phyloP scores from a whole-genome alignment of 2,329 filamentous ascomycete species.

The Calonectria fujianensis region DNA sequence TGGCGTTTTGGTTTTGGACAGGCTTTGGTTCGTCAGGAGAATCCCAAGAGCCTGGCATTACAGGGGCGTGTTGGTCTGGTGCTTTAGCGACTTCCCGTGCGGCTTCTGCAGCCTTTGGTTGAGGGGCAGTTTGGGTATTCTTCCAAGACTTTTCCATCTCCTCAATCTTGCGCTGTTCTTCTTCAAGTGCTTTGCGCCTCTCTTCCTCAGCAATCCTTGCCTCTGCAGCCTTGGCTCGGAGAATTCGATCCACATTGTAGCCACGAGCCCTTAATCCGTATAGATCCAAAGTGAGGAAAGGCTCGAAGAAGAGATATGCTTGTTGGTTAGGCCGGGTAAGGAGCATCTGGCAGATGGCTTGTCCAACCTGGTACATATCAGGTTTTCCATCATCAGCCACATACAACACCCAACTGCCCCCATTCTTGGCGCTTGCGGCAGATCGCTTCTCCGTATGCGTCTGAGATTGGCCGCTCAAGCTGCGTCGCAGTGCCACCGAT shows the following conservation, averaged over 20 bases:
- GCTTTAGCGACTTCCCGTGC: slow-evolving; percentile 63
- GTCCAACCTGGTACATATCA: slow-evolving; percentile 94
- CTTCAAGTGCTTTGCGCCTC: slow-evolving; percentile 82
- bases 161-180: slow-evolving; percentile 81
- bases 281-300: slow-evolving; percentile 89
- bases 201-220: slow-evolving; percentile 90
- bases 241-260: slow-evolving; percentile 96
- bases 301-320: slow-evolving; percentile 92
- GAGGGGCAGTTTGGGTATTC: slow-evolving; percentile 39
- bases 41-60: slow-evolving; percentile 87
- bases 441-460: slow-evolving; percentile 84
- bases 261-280: slow-evolving; percentile 88
- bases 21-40: slow-evolving; percentile 73
- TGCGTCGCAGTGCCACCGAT: slow-evolving; percentile 84
- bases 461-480: slow-evolving; percentile 82
- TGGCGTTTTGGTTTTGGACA: slow-evolving; percentile 58
- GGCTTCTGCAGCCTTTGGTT: slow-evolving; percentile 63
- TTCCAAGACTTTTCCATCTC: slow-evolving; percentile 70
- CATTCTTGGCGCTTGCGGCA: slow-evolving; percentile 77
- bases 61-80: slow-evolving; percentile 62
- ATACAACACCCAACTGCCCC: slow-evolving; percentile 80
- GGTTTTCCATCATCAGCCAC: slow-evolving; percentile 80
- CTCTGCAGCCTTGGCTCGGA: slow-evolving; percentile 90
- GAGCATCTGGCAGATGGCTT: slow-evolving; percentile 87
- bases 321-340: slow-evolving; percentile 90